phyloP scores from a whole-genome alignment of 495 filamentous ascomycete species.

The Aspergillus cristatus region DNA sequence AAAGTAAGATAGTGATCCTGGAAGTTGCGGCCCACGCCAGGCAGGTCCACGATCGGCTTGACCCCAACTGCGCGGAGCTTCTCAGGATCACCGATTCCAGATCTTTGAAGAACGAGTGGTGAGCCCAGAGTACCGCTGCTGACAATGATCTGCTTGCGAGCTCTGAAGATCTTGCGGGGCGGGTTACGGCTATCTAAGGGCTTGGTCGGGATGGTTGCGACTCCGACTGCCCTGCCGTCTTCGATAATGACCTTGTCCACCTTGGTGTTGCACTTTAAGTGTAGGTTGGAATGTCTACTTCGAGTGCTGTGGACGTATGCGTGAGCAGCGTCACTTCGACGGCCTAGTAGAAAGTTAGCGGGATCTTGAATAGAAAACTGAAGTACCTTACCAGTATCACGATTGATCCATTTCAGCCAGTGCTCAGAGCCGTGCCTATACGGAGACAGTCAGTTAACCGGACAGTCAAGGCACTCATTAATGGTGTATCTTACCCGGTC shows the following conservation, averaged over 20 bases:
- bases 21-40: conserved; percentile 75
- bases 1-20: conserved; percentile 83
- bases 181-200: conserved; percentile 39
- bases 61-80: conserved; percentile 64
- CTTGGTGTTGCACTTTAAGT: conserved; percentile 71
- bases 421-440: conserved; percentile 29
- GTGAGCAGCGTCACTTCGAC: conserved; percentile 61
- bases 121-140: conserved; percentile 75
- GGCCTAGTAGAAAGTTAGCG: conserved; percentile 15
- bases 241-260: conserved; percentile 75
- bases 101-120: conserved; percentile 69
- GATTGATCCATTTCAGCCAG: conserved; percentile 61
- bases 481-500: conserved; percentile 43
- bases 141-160: conserved; percentile 70
- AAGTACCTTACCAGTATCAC: conserved; percentile 39
- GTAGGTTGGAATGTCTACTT: conserved; percentile 58
- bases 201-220: conserved; percentile 48
- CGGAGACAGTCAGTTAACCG: background rate
- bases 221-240: conserved; percentile 54
- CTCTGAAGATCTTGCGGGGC: conserved; percentile 50
- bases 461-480: background rate
- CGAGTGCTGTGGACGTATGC: conserved; percentile 64
- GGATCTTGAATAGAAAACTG: background rate
- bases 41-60: conserved; percentile 65
- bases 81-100: conserved; percentile 60